Percentiles rank a stretch among this genome's conserved stretches.
phyloP scores from a whole-genome alignment of 106 monocot species.

The Dendrobium chrysotoxum region DNA sequence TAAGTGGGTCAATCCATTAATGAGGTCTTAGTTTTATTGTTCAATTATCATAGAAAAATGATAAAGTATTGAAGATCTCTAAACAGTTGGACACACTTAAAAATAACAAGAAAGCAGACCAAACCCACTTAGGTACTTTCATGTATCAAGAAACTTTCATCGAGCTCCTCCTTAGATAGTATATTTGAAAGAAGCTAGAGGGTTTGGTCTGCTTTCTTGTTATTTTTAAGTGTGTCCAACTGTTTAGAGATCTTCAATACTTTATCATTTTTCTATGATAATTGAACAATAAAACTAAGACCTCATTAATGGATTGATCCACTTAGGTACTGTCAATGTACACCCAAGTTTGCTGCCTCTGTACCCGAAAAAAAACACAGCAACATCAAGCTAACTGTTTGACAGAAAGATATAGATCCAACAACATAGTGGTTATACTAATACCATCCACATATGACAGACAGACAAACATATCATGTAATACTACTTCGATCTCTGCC shows the following conservation, averaged over 20 bases:
- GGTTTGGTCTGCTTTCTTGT: background rate
- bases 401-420: too few species aligned
- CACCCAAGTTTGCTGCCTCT: constrained; percentile 97
- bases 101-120: background rate
- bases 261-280: background rate
- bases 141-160: background rate
- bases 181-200: background rate
- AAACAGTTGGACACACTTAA: background rate
- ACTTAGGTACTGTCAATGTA: constrained; percentile 85
- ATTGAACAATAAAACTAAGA: background rate
- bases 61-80: background rate
- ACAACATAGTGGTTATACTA: too few species aligned
- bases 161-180: background rate
- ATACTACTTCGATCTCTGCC: constrained; percentile 78
- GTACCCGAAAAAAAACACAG: constrained; percentile 13
- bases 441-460: too few species aligned
- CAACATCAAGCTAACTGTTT: too few species aligned
- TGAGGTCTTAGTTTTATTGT: background rate
- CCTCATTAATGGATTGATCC: background rate
- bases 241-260: background rate
- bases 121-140: background rate
- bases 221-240: background rate
- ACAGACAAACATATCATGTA: too few species aligned
- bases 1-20: constrained; percentile 17
- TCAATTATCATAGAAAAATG: background rate